These are phyloP conservation scores for Podosphaera xanthii DNA, from an alignment of 2,329 filamentous ascomycete genomes.

Conservation along the genomic window DNA sequence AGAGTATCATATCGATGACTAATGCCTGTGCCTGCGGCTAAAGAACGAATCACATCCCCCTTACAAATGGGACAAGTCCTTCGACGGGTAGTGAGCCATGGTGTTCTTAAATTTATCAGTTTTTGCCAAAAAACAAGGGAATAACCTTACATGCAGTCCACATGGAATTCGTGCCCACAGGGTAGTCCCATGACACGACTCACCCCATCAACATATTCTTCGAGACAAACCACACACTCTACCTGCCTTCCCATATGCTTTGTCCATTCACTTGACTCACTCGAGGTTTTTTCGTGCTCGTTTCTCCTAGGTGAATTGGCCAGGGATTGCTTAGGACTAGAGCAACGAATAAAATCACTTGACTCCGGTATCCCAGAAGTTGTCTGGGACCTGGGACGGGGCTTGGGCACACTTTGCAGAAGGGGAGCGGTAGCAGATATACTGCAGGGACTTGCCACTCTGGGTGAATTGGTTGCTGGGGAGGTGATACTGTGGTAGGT, in stretches of 20 bases:
- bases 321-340: conserved; percentile 15
- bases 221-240: conserved; percentile 89
- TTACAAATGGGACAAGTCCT: conserved; percentile 98
- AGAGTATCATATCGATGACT: conserved; percentile 16
- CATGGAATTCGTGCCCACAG: conserved; percentile 95
- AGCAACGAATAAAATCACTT: conserved; percentile 23
- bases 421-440: conserved; percentile 61
- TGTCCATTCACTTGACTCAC: conserved; percentile 32
- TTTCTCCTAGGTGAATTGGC: conserved; percentile 6
- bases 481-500: conserved; percentile 75
- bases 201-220: conserved; percentile 88
- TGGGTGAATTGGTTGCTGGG: conserved; percentile 28
- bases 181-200: conserved; percentile 92
- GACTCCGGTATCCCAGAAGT: conserved; percentile 35
- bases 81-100: conserved; percentile 84
- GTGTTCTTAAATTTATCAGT: conserved; percentile 37
- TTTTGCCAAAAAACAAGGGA: background rate
- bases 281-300: conserved; percentile 25
- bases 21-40: conserved; percentile 24
- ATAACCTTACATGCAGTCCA: conserved; percentile 78
- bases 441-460: conserved; percentile 38
- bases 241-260: conserved; percentile 47
- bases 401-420: conserved; percentile 33
- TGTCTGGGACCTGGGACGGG: conserved; percentile 41
- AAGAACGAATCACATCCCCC: conserved; percentile 65